Evolutionary conservation across 2,329 filamentous ascomycete genomes (phyloP), one percentile per base, ranked within the genome.

Genomic region (Pseudohalonectria lignicola): DNA sequence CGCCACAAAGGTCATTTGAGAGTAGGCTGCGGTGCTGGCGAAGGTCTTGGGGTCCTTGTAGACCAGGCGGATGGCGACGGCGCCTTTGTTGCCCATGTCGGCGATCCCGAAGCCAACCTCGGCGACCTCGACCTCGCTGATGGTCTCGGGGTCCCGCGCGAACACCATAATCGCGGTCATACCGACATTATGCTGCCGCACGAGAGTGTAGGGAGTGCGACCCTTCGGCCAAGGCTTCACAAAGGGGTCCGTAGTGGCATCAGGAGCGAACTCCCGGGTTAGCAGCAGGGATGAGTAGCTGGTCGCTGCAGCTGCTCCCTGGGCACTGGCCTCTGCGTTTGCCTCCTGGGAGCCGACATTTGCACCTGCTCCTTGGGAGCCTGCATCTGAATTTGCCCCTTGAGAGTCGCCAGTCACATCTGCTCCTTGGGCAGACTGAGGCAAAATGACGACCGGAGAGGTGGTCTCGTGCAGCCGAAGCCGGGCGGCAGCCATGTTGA

Each of bases 61-160:
- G 12, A 76, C 69, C 31, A 92, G 60, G 25, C 87, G 71, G 43
- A 90, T 68, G 1, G 82, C 92, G 1, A 94, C 82, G 4, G 87
- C 90, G 21, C 90, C 92, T 61, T 98, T 98, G 59, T 95, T 95
- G 13, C 87, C 92, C 82, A 94, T 92, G 36, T 90, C 82, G 41
- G 79, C 80, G 1, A 87, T 59, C 1, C 92, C 92, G 35, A 95
- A 82, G 0, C 92, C 88, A 2, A 87, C 81, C 38, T 83, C 84
- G 2, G 82, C 86, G n/a, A 76, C 79, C 46, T 86, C 74, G n/a
- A 92, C 63, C 50, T 74, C 66, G 38, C 64, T 63, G 37, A 95
- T 64, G 18, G 71, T 66, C 8, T 69, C 59, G 0, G 72, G 66
- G 31, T 80, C 69, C 40, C 76, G 76, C 16, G 80, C 82, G 55